These are phyloP conservation scores for Tylopilus vinaceipallidus DNA, from an alignment of 768 basidiomycete genomes.

Conservation along the genomic window DNA sequence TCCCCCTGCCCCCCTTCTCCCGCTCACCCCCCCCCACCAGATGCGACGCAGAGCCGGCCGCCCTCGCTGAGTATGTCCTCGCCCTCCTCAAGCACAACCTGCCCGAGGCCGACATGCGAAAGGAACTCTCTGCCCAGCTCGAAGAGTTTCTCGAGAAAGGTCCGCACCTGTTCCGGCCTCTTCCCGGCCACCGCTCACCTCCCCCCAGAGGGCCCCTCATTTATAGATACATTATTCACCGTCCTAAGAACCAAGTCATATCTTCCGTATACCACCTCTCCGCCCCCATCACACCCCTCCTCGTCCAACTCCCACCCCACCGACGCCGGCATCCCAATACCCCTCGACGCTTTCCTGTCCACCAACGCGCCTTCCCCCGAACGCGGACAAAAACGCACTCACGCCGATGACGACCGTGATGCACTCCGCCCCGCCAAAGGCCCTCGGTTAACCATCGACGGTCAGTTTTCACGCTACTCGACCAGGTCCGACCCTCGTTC, in stretches of 20 bases:
- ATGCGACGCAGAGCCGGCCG: constrained; percentile 94
- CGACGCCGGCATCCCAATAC: constrained; percentile 78
- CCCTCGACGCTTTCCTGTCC: constrained; percentile 61
- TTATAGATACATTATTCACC: constrained; percentile 84
- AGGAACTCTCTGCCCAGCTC: constrained; percentile 72
- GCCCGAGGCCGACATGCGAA: constrained; percentile 76
- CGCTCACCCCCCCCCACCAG: constrained; percentile 41
- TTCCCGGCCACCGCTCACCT: constrained; percentile 9
- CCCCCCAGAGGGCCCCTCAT: constrained; percentile 58
- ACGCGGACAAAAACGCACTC: constrained; percentile 63
- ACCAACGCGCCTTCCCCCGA: constrained; percentile 46
- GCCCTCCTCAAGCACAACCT: constrained; percentile 91
- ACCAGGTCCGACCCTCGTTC: constrained; percentile 41
- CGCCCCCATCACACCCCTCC: constrained; percentile 33
- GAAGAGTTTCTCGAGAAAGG: constrained; percentile 94
- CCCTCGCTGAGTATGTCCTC: constrained; percentile 91
- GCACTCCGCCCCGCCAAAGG: constrained; percentile 65
- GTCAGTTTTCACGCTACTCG: constrained; percentile 63
- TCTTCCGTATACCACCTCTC: constrained; percentile 62
- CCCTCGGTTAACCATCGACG: constrained; percentile 61
- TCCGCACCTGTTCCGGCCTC: constrained; percentile 29
- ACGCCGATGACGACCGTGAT: constrained; percentile 61
- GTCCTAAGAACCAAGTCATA: constrained; percentile 85
- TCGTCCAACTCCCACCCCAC: constrained; percentile 36
- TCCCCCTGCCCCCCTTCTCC: not conserved